Evolutionary conservation across 139 green algal species (phyloP).

Genomic region (Picochlorum sp.): DNA sequence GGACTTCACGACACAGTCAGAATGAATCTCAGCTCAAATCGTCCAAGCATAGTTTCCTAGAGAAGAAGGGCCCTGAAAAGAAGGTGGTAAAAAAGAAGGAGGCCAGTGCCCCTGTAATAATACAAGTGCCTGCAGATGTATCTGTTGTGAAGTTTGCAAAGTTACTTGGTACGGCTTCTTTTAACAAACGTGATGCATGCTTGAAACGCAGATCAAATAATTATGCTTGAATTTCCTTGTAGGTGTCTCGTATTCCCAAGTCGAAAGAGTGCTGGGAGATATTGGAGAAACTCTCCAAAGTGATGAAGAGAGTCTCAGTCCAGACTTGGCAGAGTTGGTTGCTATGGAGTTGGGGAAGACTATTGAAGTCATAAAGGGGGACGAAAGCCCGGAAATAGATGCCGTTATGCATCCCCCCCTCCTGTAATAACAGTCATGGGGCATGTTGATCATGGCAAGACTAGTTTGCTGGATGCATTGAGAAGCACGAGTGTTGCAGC

Average conservation of each 20-base stretch:
- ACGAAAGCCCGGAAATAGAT: background rate
- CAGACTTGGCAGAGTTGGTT: constrained; percentile 57
- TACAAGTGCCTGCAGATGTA: constrained; percentile 32
- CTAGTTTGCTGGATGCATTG: constrained; percentile 80
- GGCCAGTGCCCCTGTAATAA: background rate
- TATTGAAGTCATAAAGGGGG: background rate
- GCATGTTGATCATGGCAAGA: constrained; percentile 96
- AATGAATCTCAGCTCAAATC: background rate
- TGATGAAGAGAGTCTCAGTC: constrained; percentile 32
- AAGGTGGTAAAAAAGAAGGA: background rate
- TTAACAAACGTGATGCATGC: background rate
- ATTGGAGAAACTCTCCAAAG: constrained; percentile 26
- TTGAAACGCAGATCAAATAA: background rate
- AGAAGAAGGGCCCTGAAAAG: no score
- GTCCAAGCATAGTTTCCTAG: no score
- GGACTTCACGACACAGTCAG: background rate
- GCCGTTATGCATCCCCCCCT: constrained; percentile 28
- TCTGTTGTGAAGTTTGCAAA: constrained; percentile 30
- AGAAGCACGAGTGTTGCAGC: constrained; percentile 72
- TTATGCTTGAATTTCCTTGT: background rate
- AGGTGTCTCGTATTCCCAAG: constrained; percentile 4
- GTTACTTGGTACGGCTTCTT: constrained; percentile 29
- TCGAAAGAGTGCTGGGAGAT: constrained; percentile 33
- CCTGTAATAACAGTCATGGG: constrained; percentile 87
- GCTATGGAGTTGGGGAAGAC: constrained; percentile 52